Percentiles rank a stretch among this genome's conserved stretches.
These are phyloP conservation scores for Boletus insuetus DNA, from an alignment of 768 basidiomycete species.

Conservation along the genomic window DNA sequence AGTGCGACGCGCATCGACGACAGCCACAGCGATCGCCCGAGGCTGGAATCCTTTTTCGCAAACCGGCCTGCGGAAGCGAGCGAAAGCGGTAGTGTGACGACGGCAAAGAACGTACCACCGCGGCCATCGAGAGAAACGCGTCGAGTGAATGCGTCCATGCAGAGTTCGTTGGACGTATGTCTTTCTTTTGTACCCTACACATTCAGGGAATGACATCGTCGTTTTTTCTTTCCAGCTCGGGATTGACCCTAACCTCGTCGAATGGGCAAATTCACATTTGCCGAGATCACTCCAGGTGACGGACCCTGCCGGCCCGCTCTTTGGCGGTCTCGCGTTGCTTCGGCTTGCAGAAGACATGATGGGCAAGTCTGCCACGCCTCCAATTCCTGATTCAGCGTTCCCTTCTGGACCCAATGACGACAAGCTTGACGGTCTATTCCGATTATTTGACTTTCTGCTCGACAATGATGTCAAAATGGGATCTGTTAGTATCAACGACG, in stretches of 20 bases:
- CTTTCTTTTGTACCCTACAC: neutral
- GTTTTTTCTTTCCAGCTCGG: neutral
- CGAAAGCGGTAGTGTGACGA: slow-evolving; percentile 18
- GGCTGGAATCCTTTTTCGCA: slow-evolving; percentile 57
- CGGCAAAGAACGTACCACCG: slow-evolving; percentile 44
- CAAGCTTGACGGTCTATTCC: slow-evolving; percentile 83
- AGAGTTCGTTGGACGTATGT: slow-evolving; percentile 20
- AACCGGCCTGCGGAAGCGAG: slow-evolving; percentile 30
- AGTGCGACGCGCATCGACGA: slow-evolving; percentile 19
- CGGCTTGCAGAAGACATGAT: slow-evolving; percentile 83
- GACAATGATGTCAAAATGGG: slow-evolving; percentile 93
- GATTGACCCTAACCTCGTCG: slow-evolving; percentile 58
- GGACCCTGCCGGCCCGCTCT: slow-evolving; percentile 43
- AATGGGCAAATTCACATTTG: slow-evolving; percentile 88
- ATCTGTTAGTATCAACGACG: slow-evolving; percentile 90
- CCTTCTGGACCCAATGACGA: slow-evolving; percentile 66
- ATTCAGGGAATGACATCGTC: neutral
- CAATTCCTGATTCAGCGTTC: slow-evolving; percentile 79
- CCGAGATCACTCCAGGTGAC: slow-evolving; percentile 59
- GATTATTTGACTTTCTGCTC: slow-evolving; percentile 87
- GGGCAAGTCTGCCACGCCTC: slow-evolving; percentile 60
- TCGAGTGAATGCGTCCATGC: slow-evolving; percentile 35
- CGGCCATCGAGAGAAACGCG: slow-evolving; percentile 68
- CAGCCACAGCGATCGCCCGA: slow-evolving; percentile 41
- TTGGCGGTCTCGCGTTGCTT: slow-evolving; percentile 74